Base-by-base conservation (phyloP, 331 rosid genomes). In the Quercus tomentella region DNA sequence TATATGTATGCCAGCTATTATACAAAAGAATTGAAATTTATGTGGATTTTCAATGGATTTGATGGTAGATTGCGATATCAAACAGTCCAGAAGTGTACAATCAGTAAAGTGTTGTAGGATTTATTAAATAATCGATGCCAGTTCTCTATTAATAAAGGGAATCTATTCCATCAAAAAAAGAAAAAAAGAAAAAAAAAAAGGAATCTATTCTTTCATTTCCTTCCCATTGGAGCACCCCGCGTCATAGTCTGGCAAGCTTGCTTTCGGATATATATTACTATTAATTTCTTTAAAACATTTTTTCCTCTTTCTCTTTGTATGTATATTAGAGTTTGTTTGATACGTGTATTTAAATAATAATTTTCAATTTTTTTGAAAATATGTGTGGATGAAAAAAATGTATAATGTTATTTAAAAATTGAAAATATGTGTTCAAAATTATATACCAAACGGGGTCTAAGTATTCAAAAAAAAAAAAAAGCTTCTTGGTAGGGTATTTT, bases 151-250 rank as follows among this genome's bases (percentile, higher is more conserved):
- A 25, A 6, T 7, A 26, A 4, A 62, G 51, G 73, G 82, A 87
- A 82, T 87, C 52, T 71, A 70, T 86, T 77, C 79, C 3, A 26
- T 26, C 28, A 3, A 26, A 26, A 26, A n/a, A n/a, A 26, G 0
- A 26, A 26, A 26, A 2, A 1, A 26, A 4, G 56, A 26, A 2
- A 26, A 26, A 26, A 2, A 1, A 26, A 4, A 62, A 37, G 70
- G 78, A 87, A 82, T 87, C 52, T 71, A 65, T 86, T 77, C 79
- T 58, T 81, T 77, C 65, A 70, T 63, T 86, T 77, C 79, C 54
- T 81, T 77, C 52, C 76, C 67, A 25, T n/a, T n/a, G 33, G 74
- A 72, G 75, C 25, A 56, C 56, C 43, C 84, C 76, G 76, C 45
- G 9, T 11, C 4, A 43, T 43, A 72, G 56, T 54, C 60, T 2